phyloP scores from a whole-genome alignment of 208 protist species.

The Porcisia deanei region DNA sequence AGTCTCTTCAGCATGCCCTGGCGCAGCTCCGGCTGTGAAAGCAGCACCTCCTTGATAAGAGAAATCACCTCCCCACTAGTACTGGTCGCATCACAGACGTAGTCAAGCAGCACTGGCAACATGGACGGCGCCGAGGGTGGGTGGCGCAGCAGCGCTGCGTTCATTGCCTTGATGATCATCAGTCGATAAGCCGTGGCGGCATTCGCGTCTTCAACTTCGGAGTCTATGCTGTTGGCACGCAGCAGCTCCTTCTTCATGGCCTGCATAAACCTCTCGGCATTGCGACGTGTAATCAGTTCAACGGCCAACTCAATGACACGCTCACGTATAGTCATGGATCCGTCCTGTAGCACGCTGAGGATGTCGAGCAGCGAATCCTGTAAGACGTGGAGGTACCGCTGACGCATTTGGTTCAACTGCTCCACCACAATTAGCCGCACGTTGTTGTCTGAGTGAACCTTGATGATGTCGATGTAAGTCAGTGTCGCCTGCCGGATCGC shows the following conservation, averaged over 20 bases:
- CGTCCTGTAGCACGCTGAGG: conserved; percentile 89
- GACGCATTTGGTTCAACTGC: conserved; percentile 93
- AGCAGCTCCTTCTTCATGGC: conserved; percentile 96
- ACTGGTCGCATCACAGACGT: conserved; percentile 81
- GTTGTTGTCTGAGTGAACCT: conserved; percentile 96
- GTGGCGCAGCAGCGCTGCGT: conserved; percentile 90
- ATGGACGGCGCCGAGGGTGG: conserved; percentile 79
- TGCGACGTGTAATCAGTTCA: conserved; percentile 92
- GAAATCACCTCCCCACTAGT: conserved; percentile 91
- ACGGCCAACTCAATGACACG: conserved; percentile 94
- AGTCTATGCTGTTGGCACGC: conserved; percentile 44
- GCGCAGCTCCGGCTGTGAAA: conserved; percentile 89
- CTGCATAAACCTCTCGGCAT: conserved; percentile 93
- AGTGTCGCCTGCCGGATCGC: conserved; percentile 93
- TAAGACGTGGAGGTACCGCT: conserved; percentile 76
- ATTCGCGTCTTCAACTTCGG: conserved; percentile 71
- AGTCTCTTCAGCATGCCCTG: conserved; percentile 57
- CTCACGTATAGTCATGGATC: conserved; percentile 94
- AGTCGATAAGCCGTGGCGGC: conserved; percentile 49
- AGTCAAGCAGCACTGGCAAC: conserved; percentile 95
- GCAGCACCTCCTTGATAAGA: conserved; percentile 95
- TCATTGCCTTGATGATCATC: conserved; percentile 94
- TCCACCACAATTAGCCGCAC: conserved; percentile 98
- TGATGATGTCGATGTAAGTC: conserved; percentile 94
- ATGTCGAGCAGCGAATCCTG: conserved; percentile 96